Base-by-base conservation (phyloP, 441 rosid genomes). In the Gossypium gossypioides region DNA sequence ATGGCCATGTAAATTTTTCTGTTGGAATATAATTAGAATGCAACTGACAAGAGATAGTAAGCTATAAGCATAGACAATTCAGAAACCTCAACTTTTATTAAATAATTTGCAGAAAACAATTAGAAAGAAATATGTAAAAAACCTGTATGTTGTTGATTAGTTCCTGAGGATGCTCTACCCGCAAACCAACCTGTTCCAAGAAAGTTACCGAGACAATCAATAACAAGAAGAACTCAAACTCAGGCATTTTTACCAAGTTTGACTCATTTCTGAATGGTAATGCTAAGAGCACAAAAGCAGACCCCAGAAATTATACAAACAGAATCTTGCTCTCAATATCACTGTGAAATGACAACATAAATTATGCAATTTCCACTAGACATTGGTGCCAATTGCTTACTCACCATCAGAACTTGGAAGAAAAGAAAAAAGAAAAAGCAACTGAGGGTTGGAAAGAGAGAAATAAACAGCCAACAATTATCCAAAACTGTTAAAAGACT, bases 91-190 rank as follows among this genome's bases (percentile, higher is more conserved):
- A 42, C 60, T 46, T 58, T 34, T 25, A n/a, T 51, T 9, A 32
- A 48, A 24, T 34, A 37, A 34, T 18, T 32, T 63, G n/a, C 51
- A 32, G 16, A 64, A 6, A 52, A 46, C 48, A 71, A 60, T 54
- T 48, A 50, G 55, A 46, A 72, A 51, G 24, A 73, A 54, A 62
- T 37, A 24, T 37, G 74, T 56, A 69, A 76, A 81, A 24, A 55
- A 91, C 97, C 97, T 90, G 98, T 76, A 94, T 88, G 76, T 74
- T 77, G 87, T 94, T 88, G 65, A 94, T 91, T 74, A 94, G 85
- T 77, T 89, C 93, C 82, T 94, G 98, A 73, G 98, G 98, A 83
- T 94, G 98, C 82, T 94, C 98, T 72, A 94, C 71, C 19, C 96
- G 97, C 82, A 94, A 86, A 59, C 97, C 98, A 76, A 94, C 96